Evolutionary conservation across 176 grass and related monocot genomes (phyloP).

Genomic region (Stipa capillata): DNA sequence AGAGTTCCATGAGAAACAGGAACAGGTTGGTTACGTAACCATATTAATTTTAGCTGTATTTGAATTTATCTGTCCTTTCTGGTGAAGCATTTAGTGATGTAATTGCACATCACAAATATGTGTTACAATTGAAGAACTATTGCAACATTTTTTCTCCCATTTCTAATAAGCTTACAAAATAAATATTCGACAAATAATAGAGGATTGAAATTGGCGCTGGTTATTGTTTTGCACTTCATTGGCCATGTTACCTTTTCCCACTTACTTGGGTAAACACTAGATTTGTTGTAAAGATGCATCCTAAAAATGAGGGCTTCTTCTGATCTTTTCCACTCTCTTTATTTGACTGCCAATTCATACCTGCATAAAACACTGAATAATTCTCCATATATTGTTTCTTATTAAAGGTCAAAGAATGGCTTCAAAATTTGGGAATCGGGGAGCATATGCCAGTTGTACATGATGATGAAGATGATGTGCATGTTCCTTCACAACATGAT

Average conservation of each 20-base stretch:
- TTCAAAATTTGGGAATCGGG: too few relatives aligned
- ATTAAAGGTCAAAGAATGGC: slow-evolving; percentile 84
- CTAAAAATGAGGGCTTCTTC: too few relatives aligned
- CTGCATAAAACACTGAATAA: not conserved
- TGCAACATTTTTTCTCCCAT: not conserved
- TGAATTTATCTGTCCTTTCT: slow-evolving; percentile 1
- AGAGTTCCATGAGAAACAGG: too few relatives aligned
- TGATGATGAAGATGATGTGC: slow-evolving; percentile 66
- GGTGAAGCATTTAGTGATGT: not conserved
- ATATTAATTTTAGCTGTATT: not conserved
- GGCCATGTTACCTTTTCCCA: not conserved
- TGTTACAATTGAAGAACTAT: not conserved
- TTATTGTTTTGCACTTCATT: not conserved
- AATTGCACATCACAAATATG: not conserved
- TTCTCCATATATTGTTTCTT: not conserved
- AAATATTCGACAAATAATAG: too few relatives aligned
- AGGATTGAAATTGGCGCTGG: too few relatives aligned
- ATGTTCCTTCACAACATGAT: slow-evolving; percentile 51
- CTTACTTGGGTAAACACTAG: slow-evolving; percentile 4
- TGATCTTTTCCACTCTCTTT: too few relatives aligned
- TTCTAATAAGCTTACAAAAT: too few relatives aligned
- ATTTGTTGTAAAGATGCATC: not conserved
- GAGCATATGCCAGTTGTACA: slow-evolving; percentile 49
- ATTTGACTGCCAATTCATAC: too few relatives aligned
- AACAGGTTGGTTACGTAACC: slow-evolving; percentile 12